These are phyloP conservation scores for Evernia prunastri DNA, from an alignment of 495 filamentous ascomycete species.

Conservation along the genomic window DNA sequence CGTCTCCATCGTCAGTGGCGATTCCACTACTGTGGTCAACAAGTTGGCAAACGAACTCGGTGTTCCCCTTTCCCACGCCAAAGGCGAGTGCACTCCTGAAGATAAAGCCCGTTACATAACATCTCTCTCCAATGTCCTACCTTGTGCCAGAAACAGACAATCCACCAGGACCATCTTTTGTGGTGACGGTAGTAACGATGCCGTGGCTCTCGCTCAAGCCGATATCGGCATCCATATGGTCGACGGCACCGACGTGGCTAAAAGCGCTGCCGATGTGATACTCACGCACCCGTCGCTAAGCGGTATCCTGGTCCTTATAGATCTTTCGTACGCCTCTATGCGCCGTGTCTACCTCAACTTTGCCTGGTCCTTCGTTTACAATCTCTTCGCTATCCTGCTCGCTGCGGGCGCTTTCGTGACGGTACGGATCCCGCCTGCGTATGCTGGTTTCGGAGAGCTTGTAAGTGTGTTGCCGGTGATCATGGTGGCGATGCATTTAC, in stretches of 20 bases:
- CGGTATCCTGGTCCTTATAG: conserved; percentile 53
- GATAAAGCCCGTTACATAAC: conserved; percentile 60
- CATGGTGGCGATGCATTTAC: conserved; percentile 39
- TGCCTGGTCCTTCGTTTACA: conserved; percentile 66
- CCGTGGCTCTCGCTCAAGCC: conserved; percentile 62
- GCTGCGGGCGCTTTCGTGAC: conserved; percentile 62
- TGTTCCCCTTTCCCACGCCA: conserved; percentile 44
- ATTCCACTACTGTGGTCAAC: conserved; percentile 53
- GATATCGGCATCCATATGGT: conserved; percentile 65
- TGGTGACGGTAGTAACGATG: conserved; percentile 80
- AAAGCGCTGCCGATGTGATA: conserved; percentile 62
- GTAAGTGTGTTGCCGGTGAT: conserved; percentile 74
- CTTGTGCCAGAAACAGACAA: neutral
- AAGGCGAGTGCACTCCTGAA: conserved; percentile 47
- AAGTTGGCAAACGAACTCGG: conserved; percentile 46
- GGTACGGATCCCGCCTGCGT: conserved; percentile 61
- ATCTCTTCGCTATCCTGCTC: conserved; percentile 63
- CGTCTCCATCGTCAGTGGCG: conserved; percentile 62
- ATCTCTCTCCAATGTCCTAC: conserved; percentile 20
- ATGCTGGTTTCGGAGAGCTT: conserved; percentile 68
- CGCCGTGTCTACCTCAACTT: conserved; percentile 63
- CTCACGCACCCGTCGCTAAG: conserved; percentile 47
- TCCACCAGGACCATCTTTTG: conserved; percentile 51
- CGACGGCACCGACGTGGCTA: conserved; percentile 56
- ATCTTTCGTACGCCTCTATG: conserved; percentile 48